Base-by-base conservation (phyloP, 1,284 basidiomycete genomes). In the Moesziomyces globuligerus region DNA sequence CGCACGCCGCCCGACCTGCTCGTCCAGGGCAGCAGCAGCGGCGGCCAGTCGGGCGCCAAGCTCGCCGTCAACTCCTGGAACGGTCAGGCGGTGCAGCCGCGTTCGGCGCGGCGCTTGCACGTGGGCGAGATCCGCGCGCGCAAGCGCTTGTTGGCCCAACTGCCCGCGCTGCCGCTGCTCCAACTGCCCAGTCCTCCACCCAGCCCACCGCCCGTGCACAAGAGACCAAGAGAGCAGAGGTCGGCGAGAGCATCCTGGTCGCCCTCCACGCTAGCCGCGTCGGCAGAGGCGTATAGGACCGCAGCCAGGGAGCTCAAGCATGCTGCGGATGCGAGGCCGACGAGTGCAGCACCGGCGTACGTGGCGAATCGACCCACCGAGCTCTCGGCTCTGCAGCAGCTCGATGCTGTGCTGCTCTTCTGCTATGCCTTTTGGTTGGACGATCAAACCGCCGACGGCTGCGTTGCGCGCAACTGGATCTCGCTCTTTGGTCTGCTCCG, bases 391-490 rank as follows among this genome's bases (percentile, higher is more conserved):
- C 72, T 85, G 13, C 82, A 83, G 62, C 83, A 85, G 47, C 84
- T 84, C 26, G 86, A 86, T 59, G 83, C 85, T 15, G 78, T 85
- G 25, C 74, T 86, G 5, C 79, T 86, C 7, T 86, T 84, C 76
- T 79, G 84, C 17, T 85, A 84, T 64, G 78, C 84, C 21, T 86
- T 85, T 69, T 86, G 83, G 78, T 83, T 84, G 60, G 85, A 85
- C 42, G 86, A 86, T 21, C 47, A 58, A 20, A 44, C 54, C 5
- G 45, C 50, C 13, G 25, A 45, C 3, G 23, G 38, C 0, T 49
- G 50, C 37, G 20, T 72, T 3, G 50, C 55, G 25, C 60, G 54
- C 7, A 75, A 76, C 28, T 76, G 74, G 74, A 57, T 48, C 24
- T 50, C 39, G 3, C 64, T 76, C 7, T 72, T 66, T 11, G 72